A percentile compares a stretch with the other conserved stretches of the same genome.
Evolutionary conservation across 2,329 filamentous ascomycete species (phyloP).

Genomic region (Sphaerulina musiva): DNA sequence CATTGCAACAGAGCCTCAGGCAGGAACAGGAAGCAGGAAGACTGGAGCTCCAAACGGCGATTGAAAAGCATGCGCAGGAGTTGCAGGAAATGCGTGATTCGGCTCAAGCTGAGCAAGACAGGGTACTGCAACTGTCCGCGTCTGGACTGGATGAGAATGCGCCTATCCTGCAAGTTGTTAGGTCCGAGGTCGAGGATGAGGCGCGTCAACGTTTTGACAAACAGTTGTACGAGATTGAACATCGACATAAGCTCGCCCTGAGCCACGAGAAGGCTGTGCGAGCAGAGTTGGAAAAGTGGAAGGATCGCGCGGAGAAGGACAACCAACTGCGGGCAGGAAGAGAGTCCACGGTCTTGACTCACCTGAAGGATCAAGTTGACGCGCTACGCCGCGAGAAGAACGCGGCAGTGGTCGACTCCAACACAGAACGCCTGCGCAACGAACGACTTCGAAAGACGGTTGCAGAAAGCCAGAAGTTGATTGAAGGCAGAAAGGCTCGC

Average conservation of each 20-base stretch:
- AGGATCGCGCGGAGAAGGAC: background rate
- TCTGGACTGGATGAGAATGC: constrained; percentile 1
- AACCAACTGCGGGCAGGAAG: background rate
- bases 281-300: background rate
- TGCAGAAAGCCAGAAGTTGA: background rate
- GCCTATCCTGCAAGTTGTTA: constrained; percentile 6
- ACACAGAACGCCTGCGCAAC: background rate
- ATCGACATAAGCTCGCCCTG: background rate
- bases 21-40: constrained; percentile 1
- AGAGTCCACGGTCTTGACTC: too few species aligned
- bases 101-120: background rate
- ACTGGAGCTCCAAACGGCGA: background rate
- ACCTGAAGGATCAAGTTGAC: background rate
- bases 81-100: background rate
- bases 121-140: constrained; percentile 5
- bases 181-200: constrained; percentile 4
- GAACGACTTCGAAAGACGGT: background rate
- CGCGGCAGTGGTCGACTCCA: background rate
- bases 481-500: constrained; percentile 4
- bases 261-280: background rate
- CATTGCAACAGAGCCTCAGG: background rate
- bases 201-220: background rate
- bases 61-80: background rate
- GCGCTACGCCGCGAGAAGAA: background rate
- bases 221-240: constrained; percentile 1